Base-by-base conservation (phyloP, 345 rosid species). In the Gossypium rotundifolium region DNA sequence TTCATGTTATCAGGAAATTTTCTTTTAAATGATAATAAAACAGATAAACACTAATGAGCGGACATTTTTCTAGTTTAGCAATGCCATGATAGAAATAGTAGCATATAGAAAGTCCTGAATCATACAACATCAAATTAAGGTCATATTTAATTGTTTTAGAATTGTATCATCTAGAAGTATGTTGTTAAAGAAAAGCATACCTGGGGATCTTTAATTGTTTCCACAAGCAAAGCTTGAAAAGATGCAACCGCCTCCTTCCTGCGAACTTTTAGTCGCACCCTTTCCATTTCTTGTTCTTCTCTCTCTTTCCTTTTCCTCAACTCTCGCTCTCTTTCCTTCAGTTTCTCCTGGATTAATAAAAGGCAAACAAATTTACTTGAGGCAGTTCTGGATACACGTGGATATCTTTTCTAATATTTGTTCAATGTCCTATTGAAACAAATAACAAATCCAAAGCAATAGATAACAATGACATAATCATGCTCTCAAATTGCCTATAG, bases 261-360 rank as follows among this genome's bases (percentile, higher is more conserved):
- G 71, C 96, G 86, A 78, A 95, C 82, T 88, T 95, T 95, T 52
- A 79, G 72, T 22, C 93, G 88, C 75, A 95, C 96, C 85, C 97
- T 90, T 77, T 90, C 97, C 94, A 91, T 89, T 85, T 93, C 98
- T 82, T 88, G 94, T 79, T 91, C 97, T 79, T 93, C 99, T 79
- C 98, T 84, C 84, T 91, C 99, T 79, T 93, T 93, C 78, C 96
- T 82, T 81, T 95, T 93, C 49, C 99, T 90, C 83, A 87, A 61
- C 79, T 93, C 98, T 54, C 96, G 80, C 81, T 91, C 97, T 74
- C 99, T 88, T 76, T 93, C 99, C 85, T 88, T 93, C 71, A 93
- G 80, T 82, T 86, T 95, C 61, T 90, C 97, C 96, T 95, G 79
- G 9, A 66, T 27, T 7, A 65, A 69, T 75, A 60, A 25, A 72